Evolutionary conservation across 768 basidiomycete species (phyloP), one percentile per base, ranked within the genome.

Genomic region (Pleurotus cornucopiae): DNA sequence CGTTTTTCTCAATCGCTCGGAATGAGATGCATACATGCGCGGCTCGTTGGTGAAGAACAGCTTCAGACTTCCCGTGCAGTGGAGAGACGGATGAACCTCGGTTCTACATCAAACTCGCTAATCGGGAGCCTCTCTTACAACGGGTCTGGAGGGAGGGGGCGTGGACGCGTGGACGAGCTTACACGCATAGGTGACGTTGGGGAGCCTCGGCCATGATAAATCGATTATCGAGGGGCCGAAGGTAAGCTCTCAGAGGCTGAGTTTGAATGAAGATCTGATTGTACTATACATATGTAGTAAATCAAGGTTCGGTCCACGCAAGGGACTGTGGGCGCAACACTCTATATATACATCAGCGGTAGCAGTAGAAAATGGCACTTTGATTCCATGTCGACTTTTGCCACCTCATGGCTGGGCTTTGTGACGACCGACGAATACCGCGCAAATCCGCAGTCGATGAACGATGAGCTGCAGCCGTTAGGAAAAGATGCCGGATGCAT

Each of bases 81-180:
- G 13, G 78, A 79, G 40, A 77, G 68, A 62, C 78, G 78, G 59
- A 80, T 70, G 67, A 78, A 78, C 16, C 76, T 73, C 46, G 75
- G 73, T 30, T 71, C 58, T 23, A 53, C 57, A 64, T 80, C 78
- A 30, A 77, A 68, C 41, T 66, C 67, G 56, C 70, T 71, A 11
- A 73, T 61, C 41, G 70, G 71, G 57, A 78, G 72, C n/a, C 60
- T 61, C 48, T 65, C 20, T 44, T 70, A 67, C n/a, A 73, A 62
- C 2, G 73, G 72, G 4, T 67, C 58, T 18, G 71, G 70, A 4
- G 72, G 71, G 70, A 3, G 72, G 67, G 7, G 66, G 63, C 44
- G 67, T 64, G 14, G 47, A 16, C n/a, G 47, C 11, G 14, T 67
- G 64, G 21, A 70, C 57, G 58, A 75, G 72, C 65, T 74, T 75